A percentile compares a stretch with the other conserved stretches of the same genome.
Evolutionary conservation across 2,329 filamentous ascomycete species (phyloP).

Genomic region (Calonectria montana): DNA sequence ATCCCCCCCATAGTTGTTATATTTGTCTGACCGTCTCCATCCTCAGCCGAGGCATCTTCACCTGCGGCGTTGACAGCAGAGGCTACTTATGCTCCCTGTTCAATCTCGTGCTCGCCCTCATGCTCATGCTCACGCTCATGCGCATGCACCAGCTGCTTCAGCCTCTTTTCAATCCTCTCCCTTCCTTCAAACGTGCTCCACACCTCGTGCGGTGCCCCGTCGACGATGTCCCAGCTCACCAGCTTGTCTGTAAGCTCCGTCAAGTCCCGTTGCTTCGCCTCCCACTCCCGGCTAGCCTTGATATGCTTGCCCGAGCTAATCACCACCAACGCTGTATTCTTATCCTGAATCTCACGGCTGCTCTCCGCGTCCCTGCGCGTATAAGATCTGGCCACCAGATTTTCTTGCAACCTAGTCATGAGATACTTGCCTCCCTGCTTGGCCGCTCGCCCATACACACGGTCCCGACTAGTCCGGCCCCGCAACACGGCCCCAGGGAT

Average conservation of each 20-base stretch:
- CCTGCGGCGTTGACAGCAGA: not conserved
- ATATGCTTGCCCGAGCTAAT: constrained; percentile 84
- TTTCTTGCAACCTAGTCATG: constrained; percentile 93
- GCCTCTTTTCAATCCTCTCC: constrained; percentile 79
- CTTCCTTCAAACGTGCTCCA: constrained; percentile 83
- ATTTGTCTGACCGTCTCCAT: not conserved
- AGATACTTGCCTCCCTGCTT: constrained; percentile 86
- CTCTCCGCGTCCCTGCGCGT: constrained; percentile 85
- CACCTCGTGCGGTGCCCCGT: constrained; percentile 85
- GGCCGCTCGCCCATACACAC: constrained; percentile 83
- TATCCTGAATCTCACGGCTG: constrained; percentile 81
- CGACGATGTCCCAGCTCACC: constrained; percentile 86
- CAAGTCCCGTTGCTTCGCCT: constrained; percentile 85
- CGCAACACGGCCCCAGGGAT: constrained; percentile 84
- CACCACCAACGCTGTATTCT: constrained; percentile 80
- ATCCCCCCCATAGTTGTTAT: not conserved
- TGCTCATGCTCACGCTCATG: constrained; percentile 25
- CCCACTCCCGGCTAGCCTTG: constrained; percentile 77
- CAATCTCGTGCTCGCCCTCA: not conserved
- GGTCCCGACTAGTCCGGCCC: constrained; percentile 83
- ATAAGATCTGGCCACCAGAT: constrained; percentile 85
- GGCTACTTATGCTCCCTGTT: not conserved
- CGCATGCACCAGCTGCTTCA: constrained; percentile 72
- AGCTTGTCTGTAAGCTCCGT: constrained; percentile 84
- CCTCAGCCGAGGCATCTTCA: not conserved